Evolutionary conservation across 2,329 filamentous ascomycete species (phyloP), one percentile per base, ranked within the genome.

Genomic region (Sarocladium brachiariae): DNA sequence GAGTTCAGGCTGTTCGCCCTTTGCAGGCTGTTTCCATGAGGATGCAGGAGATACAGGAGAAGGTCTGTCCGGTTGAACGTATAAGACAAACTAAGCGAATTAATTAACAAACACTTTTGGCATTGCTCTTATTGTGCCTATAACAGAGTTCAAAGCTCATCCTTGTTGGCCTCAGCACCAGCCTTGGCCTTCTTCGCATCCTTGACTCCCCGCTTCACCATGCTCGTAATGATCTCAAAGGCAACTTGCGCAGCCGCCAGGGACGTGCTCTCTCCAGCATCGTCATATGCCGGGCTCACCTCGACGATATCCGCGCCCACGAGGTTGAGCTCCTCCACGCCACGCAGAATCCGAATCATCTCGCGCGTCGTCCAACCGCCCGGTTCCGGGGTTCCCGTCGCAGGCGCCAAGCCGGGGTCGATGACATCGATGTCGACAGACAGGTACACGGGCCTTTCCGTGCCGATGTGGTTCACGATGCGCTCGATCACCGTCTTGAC

Each of bases 281-380:
- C 84, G 70, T 95, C 88, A 63, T 92, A 95, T 18, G 84, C 85
- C 0, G 89, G 89, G 34, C 83, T 80, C 8, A 93, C 88, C 72
- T 95, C 89, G 5, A 95, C 89, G 48, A 93, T 78, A 67, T 93
- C 89, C 0, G 87, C 89, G 1, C 87, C 89, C 2, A 93, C 85
- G 4, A 95, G 70, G 61, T 95, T 93, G 64, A 95, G 65, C 0
- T 72, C 78, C 68, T 93, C 88, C 27, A 95, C 77, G 0, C 86
- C 87, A 35, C 88, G 73, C 61, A 95, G 65, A 51, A 93, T 87
- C 8, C 84, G 74, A 55, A 92, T 90, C 58, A 95, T 70, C 70
- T 95, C 89, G 39, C 89, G 73, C 18, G 85, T 90, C 3, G 86
- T 91, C 88, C 88, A 93, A 24, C 88, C 89, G 53, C 89, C 88